Evolutionary conservation across 495 filamentous ascomycete genomes (phyloP), one percentile per base, ranked within the genome.

Genomic region (Xylaria grammica): DNA sequence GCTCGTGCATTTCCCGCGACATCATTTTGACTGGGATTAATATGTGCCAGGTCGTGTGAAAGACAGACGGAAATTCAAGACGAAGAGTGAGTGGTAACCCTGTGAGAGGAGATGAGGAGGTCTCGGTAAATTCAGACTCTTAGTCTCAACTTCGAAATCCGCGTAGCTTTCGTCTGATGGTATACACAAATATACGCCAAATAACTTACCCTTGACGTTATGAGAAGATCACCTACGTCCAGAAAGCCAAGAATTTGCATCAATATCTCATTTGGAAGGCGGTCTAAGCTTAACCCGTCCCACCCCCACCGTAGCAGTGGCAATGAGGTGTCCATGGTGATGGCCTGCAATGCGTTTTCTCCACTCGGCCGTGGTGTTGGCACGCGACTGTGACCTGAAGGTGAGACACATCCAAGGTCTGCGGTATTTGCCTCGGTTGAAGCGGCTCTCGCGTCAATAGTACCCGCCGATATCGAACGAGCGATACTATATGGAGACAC

Each of bases 221-320:
- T 71, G 62, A 86, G 75, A 65, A 88, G 75, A 70, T 89, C 85
- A 62, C 78, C 79, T 62, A 87, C 81, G 60, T 88, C 85, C 63
- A 89, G 74, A 72, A 79, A 81, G 49, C 78, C 74, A 60, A 86
- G 75, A 52, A 88, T 81, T 55, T 82, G 77, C 66, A 84, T 77
- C 48, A 87, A 69, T 66, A 88, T 75, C 72, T 88, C 86, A 67
- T 80, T 79, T 51, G 85, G 85, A 58, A 87, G 70, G 65, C 73
- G 72, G 42, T 66, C 72, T 27, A 80, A 68, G 54, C 60, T 67
- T 26, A 66, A 42, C 38, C 60, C 67, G 63, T 72, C 65, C 67
- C 69, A 68, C 67, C 72, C 65, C 65, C 61, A 68, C 45, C 65
- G 69, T 38, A 66, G 65, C 63, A 66, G 58, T 54, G 48, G 3